Evolutionary conservation across 805 yeast genomes (phyloP), one percentile per base, ranked within the genome.

Genomic region (Lipomyces sp.): DNA sequence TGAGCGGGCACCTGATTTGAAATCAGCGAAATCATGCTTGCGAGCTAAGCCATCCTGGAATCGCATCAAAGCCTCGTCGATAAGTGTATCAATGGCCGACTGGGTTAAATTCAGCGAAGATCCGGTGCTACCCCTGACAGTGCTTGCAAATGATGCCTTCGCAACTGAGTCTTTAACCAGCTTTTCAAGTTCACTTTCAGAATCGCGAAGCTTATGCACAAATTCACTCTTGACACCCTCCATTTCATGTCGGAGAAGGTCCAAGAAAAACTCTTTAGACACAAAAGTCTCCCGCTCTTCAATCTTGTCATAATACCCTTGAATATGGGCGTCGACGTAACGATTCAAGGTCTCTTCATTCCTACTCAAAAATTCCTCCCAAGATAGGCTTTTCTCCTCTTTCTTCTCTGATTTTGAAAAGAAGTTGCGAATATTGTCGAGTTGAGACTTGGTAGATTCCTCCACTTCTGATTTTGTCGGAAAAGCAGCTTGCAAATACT

Each of bases 1-100:
- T 32, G 74, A 65, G 2, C 69, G 56, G 2, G 77, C 75, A 1
- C 78, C 78, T 56, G 72, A 42, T 5, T 48, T 7, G 33, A 70
- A 45, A 34, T 63, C 64, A 4, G 72, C 72, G 45, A 56, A 70
- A 42, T 70, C 71, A 13, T 58, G 55, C 53, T 59, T 70, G 42
- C 42, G 35, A n/a, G 53, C 61, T 4, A 69, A 24, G 15, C 65
- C 70, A 29, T 57, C 55, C 32, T 61, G 62, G 45, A 61, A 59
- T 30, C 65, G 48, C 37, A 51, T 56, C n/a, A 70, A 32, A 2
- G 68, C 61, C 33, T 69, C 60, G 37, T 70, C 69, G 10, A 70
- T 60, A 29, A 70, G 48, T 29, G 63, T 60, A 37, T 70, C 73
- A 30, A 70, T 59, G 11, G 71, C 71, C 1, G 63, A 56, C 59